These are phyloP conservation scores for Fusarium denticulatum DNA, from an alignment of 2,329 filamentous ascomycete species.

Conservation along the genomic window DNA sequence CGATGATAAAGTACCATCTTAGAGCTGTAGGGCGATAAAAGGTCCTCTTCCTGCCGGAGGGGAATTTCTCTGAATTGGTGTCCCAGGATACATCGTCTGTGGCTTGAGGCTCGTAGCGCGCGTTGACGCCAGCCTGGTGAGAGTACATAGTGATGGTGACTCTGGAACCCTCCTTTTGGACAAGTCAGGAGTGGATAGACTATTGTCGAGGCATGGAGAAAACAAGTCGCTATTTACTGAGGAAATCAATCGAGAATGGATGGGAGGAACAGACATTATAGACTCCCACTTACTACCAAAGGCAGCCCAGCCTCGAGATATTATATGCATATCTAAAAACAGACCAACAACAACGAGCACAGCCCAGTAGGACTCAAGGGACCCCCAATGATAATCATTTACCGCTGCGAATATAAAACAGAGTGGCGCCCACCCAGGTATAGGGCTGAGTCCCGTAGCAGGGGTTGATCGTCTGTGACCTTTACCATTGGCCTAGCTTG, in stretches of 20 bases:
- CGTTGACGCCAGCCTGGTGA: constrained; percentile 25
- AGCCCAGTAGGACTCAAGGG: neutral
- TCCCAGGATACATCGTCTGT: constrained; percentile 39
- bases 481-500: constrained; percentile 1
- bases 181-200: neutral
- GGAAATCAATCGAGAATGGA: neutral
- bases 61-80: constrained; percentile 15
- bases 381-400: neutral
- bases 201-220: neutral
- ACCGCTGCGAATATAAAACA: neutral
- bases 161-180: neutral
- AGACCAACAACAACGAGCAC: neutral
- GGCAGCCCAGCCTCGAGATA: constrained; percentile 7
- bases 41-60: constrained; percentile 21
- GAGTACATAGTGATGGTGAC: constrained; percentile 32
- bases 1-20: constrained; percentile 40
- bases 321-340: constrained; percentile 6
- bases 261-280: neutral
- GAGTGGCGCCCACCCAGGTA: constrained; percentile 2
- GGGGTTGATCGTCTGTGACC: neutral
- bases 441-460: constrained; percentile 13
- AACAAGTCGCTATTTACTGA: neutral
- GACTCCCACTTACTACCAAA: neutral
- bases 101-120: constrained; percentile 39
- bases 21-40: constrained; percentile 41